phyloP scores from a whole-genome alignment of 139 green algal species.

The Chlamydomonas applanata region DNA sequence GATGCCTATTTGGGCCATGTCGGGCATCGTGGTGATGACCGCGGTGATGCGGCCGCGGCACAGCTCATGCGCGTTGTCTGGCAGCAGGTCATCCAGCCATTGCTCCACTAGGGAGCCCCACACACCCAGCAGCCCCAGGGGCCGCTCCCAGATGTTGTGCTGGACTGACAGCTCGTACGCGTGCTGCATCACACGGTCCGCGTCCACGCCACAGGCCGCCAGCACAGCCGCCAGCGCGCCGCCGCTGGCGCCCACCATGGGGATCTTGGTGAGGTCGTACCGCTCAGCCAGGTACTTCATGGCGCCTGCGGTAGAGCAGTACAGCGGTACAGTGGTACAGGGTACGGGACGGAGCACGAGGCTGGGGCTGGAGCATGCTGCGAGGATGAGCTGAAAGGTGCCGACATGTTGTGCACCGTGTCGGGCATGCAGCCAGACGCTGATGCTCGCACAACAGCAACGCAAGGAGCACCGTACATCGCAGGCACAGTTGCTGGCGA shows the following conservation, averaged over 20 bases:
- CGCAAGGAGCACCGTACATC: neutral
- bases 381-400: no score
- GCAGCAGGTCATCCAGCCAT: slow-evolving; percentile 59
- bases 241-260: slow-evolving; percentile 52
- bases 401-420: no score
- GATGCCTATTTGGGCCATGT: slow-evolving; percentile 38
- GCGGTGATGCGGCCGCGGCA: slow-evolving; percentile 40
- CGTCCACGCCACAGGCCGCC: slow-evolving; percentile 34
- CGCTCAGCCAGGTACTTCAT: slow-evolving; percentile 55
- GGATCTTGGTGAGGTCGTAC: slow-evolving; percentile 49
- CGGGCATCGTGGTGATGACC: slow-evolving; percentile 45
- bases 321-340: no score
- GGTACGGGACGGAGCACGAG: neutral
- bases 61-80: slow-evolving; percentile 40
- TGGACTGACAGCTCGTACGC: slow-evolving; percentile 47
- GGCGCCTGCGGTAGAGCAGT: slow-evolving; percentile 43
- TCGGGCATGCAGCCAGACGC: no score
- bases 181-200: slow-evolving; percentile 37
- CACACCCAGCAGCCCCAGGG: slow-evolving; percentile 37
- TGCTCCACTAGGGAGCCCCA: slow-evolving; percentile 51
- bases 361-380: no score
- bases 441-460: neutral
- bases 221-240: slow-evolving; percentile 49
- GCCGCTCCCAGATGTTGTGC: slow-evolving; percentile 54
- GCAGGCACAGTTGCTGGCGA: neutral